phyloP scores from a whole-genome alignment of 2,329 filamentous ascomycete genomes.

The Xylariales sp. region DNA sequence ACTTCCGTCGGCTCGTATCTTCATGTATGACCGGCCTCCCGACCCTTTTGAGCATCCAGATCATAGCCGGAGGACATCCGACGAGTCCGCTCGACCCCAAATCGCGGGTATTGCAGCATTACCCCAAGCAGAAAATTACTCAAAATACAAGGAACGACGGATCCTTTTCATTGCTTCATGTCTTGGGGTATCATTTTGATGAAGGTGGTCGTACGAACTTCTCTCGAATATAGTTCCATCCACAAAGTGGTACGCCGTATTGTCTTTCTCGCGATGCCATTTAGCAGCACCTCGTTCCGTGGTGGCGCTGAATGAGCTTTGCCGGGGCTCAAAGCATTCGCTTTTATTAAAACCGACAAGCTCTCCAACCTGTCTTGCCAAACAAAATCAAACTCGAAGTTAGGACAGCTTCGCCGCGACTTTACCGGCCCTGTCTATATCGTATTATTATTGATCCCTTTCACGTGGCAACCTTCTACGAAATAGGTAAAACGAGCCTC shows the following conservation, averaged over 20 bases:
- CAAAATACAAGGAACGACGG: background rate
- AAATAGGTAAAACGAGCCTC: too few relatives aligned
- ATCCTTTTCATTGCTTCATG: constrained; percentile 23
- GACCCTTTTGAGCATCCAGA: constrained; percentile 1
- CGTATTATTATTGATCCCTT: too few relatives aligned
- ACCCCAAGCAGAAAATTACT: background rate
- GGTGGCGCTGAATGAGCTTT: constrained; percentile 8
- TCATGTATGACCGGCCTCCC: constrained; percentile 23
- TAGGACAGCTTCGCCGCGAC: too few relatives aligned
- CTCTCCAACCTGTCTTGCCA: too few relatives aligned
- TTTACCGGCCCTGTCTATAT: too few relatives aligned
- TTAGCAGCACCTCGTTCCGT: constrained; percentile 1
- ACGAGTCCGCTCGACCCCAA: constrained; percentile 1
- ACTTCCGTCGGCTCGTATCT: constrained; percentile 3
- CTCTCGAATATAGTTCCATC: background rate
- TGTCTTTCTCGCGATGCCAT: constrained; percentile 10
- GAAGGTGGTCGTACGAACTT: constrained; percentile 1
- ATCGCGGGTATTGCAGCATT: constrained; percentile 1
- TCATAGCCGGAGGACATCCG: constrained; percentile 1
- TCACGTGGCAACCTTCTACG: too few relatives aligned
- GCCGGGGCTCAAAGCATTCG: background rate
- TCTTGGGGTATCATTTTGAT: constrained; percentile 20
- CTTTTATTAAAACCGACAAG: too few relatives aligned
- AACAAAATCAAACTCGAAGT: too few relatives aligned
- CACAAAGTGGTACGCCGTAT: background rate